Percentiles rank a stretch among this genome's conserved stretches.
Evolutionary conservation across 2,329 filamentous ascomycete genomes (phyloP).

Genomic region (Fusarium mangiferae): DNA sequence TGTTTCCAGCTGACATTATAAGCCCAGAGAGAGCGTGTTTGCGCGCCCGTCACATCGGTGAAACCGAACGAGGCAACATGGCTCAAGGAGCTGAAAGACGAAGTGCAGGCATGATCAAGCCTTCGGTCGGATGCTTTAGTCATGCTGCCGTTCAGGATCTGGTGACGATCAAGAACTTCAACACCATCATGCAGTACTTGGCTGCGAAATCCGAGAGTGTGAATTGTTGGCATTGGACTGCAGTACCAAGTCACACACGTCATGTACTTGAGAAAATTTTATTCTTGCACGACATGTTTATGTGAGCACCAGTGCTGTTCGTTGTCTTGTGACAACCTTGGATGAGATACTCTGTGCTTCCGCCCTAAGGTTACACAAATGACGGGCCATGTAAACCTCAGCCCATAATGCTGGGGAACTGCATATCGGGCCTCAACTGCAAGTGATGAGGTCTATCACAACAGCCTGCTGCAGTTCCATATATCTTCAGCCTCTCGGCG

Average conservation of each 20-base stretch:
- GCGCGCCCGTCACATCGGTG: not conserved
- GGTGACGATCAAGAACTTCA: not conserved
- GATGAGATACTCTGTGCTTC: not conserved
- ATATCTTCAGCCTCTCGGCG: not conserved
- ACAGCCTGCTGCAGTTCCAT: not conserved
- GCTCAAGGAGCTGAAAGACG: not conserved
- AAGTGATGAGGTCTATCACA: not conserved
- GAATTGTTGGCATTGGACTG: not conserved
- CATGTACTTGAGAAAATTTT: not conserved
- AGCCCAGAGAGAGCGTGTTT: not conserved
- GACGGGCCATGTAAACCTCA: not conserved
- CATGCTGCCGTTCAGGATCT: not conserved
- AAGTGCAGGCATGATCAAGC: not conserved
- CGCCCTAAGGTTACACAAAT: not conserved
- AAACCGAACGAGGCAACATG: not conserved
- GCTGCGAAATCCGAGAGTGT: not conserved
- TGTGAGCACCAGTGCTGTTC: not conserved
- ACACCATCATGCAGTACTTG: too few species aligned
- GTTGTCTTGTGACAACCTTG: not conserved
- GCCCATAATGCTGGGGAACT: not conserved
- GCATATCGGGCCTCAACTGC: not conserved
- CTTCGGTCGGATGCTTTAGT: not conserved
- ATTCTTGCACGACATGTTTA: not conserved
- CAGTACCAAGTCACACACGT: not conserved
- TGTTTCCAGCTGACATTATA: not conserved